Evolutionary conservation across 2,329 filamentous ascomycete genomes (phyloP).

Genomic region (Xylaria hypoxylon): DNA sequence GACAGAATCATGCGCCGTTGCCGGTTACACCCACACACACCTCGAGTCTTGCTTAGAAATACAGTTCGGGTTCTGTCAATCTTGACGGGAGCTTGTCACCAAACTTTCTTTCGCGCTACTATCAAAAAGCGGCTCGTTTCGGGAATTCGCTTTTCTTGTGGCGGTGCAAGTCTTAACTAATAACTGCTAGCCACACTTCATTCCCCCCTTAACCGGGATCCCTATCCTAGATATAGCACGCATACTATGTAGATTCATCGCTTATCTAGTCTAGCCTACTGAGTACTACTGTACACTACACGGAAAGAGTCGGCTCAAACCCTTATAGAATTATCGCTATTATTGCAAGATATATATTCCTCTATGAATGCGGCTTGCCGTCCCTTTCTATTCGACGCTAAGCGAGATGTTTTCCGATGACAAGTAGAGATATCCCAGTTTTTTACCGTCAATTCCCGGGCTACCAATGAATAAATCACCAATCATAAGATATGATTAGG

Average conservation of each 20-base stretch:
- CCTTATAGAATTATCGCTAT: neutral
- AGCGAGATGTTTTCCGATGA: neutral
- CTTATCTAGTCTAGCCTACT: no score
- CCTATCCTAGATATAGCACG: no score
- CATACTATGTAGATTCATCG: neutral
- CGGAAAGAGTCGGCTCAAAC: slow-evolving; percentile 18
- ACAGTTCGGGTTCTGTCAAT: slow-evolving; percentile 36
- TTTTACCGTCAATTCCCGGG: neutral
- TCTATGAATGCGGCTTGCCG: slow-evolving; percentile 1
- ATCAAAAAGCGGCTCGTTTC: slow-evolving; percentile 42
- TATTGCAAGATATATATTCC: slow-evolving; percentile 11
- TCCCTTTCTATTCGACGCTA: neutral
- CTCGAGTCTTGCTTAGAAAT: slow-evolving; percentile 50
- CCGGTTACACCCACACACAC: slow-evolving; percentile 43
- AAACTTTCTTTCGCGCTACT: slow-evolving; percentile 30
- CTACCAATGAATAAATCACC: neutral
- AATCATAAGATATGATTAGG: neutral
- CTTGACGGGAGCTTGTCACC: slow-evolving; percentile 7
- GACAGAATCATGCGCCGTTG: slow-evolving; percentile 32
- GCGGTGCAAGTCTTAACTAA: slow-evolving; percentile 28
- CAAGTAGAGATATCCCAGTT: neutral
- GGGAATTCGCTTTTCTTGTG: slow-evolving; percentile 36
- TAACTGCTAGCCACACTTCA: slow-evolving; percentile 20
- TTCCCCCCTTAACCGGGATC: neutral
- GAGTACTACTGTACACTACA: no score